These are phyloP conservation scores for Chaetomium olivaceum DNA, from an alignment of 2,329 filamentous ascomycete species.

Conservation along the genomic window DNA sequence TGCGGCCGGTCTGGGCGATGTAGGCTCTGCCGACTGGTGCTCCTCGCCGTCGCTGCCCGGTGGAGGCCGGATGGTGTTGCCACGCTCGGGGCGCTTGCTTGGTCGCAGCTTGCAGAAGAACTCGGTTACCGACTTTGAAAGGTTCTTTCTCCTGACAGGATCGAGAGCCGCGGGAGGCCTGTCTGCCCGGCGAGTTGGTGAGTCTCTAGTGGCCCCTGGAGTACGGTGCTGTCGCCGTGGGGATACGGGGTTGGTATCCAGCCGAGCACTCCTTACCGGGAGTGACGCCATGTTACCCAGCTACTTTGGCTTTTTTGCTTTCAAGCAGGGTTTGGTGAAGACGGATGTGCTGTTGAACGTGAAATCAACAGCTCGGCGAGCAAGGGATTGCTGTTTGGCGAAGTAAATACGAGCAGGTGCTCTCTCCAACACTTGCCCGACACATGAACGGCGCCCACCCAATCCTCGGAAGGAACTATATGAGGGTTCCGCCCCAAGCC, in stretches of 20 bases:
- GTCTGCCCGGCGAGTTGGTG: background rate
- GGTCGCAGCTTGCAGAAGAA: conserved; percentile 51
- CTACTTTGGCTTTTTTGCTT: background rate
- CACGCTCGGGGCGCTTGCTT: conserved; percentile 51
- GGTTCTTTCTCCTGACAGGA: background rate
- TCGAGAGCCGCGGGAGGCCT: background rate
- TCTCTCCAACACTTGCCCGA: background rate
- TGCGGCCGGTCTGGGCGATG: background rate
- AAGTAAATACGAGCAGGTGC: background rate
- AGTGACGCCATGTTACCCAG: background rate
- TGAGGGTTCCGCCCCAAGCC: background rate
- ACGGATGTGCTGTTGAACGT: background rate
- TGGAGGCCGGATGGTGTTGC: conserved; percentile 46
- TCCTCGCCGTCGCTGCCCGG: background rate
- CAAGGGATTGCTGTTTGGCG: background rate
- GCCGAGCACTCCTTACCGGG: background rate
- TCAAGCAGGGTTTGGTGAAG: background rate
- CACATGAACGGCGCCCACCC: background rate
- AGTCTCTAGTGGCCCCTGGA: too few relatives aligned
- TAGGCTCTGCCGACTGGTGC: background rate
- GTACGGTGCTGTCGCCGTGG: background rate
- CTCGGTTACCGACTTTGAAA: conserved; percentile 38
- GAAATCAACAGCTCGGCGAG: background rate
- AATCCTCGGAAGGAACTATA: background rate
- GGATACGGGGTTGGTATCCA: background rate